Conservation (phyloP, 805 yeast genomes). For the Hanseniaspora meyeri region DNA sequence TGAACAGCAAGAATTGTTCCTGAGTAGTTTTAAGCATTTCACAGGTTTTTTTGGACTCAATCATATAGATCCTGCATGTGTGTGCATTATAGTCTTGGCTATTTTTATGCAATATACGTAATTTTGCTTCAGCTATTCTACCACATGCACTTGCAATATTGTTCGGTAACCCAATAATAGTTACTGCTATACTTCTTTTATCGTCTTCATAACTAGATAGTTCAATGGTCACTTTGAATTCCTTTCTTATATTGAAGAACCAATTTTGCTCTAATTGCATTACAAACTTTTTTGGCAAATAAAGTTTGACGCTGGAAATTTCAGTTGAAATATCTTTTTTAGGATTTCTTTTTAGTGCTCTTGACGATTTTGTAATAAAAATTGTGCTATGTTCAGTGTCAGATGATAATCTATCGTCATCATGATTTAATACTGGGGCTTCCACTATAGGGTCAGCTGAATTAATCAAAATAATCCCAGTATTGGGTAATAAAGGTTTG, state of each 20-base stretch:
- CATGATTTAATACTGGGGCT: neutral
- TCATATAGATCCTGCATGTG: neutral
- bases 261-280: constrained; percentile 2
- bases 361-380: neutral
- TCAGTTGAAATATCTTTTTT: neutral
- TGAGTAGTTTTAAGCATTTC: neutral
- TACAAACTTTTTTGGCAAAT: neutral
- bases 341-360: neutral
- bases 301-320: neutral
- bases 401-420: neutral
- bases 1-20: neutral
- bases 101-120: neutral
- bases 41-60: neutral
- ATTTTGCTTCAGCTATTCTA: neutral
- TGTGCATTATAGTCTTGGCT: neutral
- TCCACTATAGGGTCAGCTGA: neutral
- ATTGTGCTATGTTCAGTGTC: neutral
- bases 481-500: neutral
- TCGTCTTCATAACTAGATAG: neutral
- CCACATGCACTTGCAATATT: neutral
- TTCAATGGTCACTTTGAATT: neutral
- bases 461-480: neutral
- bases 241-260: neutral
- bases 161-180: neutral
- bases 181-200: neutral